Evolutionary conservation across 2,329 filamentous ascomycete species (phyloP).

Genomic region (Clonostachys chloroleuca): DNA sequence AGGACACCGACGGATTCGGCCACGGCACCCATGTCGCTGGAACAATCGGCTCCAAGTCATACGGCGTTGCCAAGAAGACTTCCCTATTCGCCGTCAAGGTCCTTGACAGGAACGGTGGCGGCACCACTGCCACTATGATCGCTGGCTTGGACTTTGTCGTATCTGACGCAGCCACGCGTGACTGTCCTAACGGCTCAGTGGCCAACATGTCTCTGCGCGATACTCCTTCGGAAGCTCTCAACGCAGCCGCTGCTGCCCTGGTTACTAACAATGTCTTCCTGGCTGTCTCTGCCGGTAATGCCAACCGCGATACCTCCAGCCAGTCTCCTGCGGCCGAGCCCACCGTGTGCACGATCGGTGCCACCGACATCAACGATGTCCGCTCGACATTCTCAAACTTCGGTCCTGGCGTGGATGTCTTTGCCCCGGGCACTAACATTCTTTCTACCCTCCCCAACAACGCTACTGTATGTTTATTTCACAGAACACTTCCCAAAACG

Average conservation of each 20-base stretch:
- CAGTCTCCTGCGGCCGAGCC: slow-evolving; percentile 10
- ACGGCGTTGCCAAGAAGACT: slow-evolving; percentile 27
- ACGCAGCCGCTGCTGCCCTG: slow-evolving; percentile 26
- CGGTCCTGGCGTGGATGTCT: slow-evolving; percentile 39
- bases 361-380: slow-evolving; percentile 23
- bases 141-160: slow-evolving; percentile 21
- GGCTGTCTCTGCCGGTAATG: slow-evolving; percentile 11
- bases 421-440: slow-evolving; percentile 39
- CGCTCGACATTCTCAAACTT: slow-evolving; percentile 43
- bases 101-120: slow-evolving; percentile 10
- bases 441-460: slow-evolving; percentile 37
- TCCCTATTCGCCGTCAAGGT: slow-evolving; percentile 34
- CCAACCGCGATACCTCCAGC: slow-evolving; percentile 2
- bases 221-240: slow-evolving; percentile 5
- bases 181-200: slow-evolving; percentile 22
- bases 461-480: slow-evolving; percentile 19
- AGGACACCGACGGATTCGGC: slow-evolving; percentile 32
- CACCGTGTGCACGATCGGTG: slow-evolving; percentile 12
- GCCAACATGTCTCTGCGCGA: slow-evolving; percentile 34
- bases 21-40: slow-evolving; percentile 25
- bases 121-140: slow-evolving; percentile 12
- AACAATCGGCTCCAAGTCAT: slow-evolving; percentile 9
- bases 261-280: slow-evolving; percentile 8
- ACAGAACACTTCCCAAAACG: background rate
- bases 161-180: slow-evolving; percentile 14